These are phyloP conservation scores for Batkoa obscura DNA, from an alignment of 371 early-diverging fungal species.

Conservation along the genomic window DNA sequence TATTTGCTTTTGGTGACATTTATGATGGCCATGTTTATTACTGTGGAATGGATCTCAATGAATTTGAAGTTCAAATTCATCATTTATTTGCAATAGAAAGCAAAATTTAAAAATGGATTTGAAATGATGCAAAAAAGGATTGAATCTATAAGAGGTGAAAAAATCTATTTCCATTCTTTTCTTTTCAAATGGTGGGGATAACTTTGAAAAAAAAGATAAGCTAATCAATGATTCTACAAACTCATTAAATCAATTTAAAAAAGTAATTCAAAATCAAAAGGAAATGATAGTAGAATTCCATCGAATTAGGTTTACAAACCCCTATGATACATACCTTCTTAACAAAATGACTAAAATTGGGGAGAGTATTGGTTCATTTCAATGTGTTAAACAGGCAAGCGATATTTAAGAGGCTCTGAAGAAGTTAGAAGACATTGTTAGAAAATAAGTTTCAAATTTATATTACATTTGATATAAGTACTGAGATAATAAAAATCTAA, in stretches of 20 bases:
- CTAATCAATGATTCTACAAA: not conserved
- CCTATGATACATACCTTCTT: constrained; percentile 12
- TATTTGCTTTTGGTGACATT: not conserved
- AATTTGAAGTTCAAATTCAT: not conserved
- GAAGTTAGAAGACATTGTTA: constrained; percentile 11
- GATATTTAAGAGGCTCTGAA: constrained; percentile 13
- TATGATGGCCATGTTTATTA: not conserved
- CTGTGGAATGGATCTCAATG: not conserved
- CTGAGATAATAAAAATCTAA: constrained; percentile 9
- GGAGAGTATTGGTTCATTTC: constrained; percentile 8
- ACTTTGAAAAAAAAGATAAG: not conserved
- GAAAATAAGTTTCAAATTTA: constrained; percentile 6
- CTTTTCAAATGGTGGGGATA: constrained; percentile 13
- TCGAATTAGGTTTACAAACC: constrained; percentile 11
- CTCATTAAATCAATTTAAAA: not conserved
- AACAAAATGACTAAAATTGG: constrained; percentile 13
- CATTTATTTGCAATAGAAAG: not conserved
- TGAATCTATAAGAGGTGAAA: not conserved
- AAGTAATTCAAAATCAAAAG: not conserved
- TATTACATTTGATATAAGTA: constrained; percentile 3
- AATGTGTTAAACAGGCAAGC: constrained; percentile 12
- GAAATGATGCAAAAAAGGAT: not conserved
- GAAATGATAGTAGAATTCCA: constrained; percentile 9
- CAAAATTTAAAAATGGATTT: not conserved
- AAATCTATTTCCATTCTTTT: constrained; percentile 7